These are phyloP conservation scores for Solanum microdontum DNA, from an alignment of 257 asterid species.

Conservation along the genomic window DNA sequence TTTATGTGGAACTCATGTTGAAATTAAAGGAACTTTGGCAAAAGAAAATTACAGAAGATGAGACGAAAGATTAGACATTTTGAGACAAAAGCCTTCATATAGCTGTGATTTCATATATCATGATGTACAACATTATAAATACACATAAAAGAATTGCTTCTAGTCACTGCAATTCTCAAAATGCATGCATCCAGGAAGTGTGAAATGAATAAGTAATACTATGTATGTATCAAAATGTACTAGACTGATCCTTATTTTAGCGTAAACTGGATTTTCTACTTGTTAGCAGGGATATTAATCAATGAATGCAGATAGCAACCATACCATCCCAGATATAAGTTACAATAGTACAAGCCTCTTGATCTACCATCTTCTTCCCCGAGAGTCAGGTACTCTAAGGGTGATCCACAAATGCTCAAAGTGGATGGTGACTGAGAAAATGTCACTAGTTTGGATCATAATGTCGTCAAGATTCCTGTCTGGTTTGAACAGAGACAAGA, in stretches of 20 bases:
- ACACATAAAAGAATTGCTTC: neutral
- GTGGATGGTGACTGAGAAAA: neutral
- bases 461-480: slow-evolving; percentile 40
- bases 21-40: neutral
- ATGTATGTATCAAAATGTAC: neutral
- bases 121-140: neutral
- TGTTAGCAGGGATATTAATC: neutral
- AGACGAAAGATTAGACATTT: neutral
- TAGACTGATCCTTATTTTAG: neutral
- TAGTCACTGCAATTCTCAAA: neutral
- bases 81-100: neutral
- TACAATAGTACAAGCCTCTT: neutral
- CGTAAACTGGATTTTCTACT: neutral
- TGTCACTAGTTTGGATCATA: slow-evolving; percentile 13
- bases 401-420: neutral
- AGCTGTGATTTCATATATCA: neutral
- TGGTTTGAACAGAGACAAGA: slow-evolving; percentile 84
- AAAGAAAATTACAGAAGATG: neutral
- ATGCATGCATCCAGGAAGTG: neutral
- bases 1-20: neutral
- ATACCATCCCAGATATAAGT: neutral
- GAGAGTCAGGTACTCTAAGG: neutral
- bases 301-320: neutral
- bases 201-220: neutral
- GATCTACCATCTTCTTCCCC: neutral